Evolutionary conservation across 371 early-diverging fungal species (phyloP), one percentile per base, ranked within the genome.

Genomic region (Lichtheimia hyalospora): DNA sequence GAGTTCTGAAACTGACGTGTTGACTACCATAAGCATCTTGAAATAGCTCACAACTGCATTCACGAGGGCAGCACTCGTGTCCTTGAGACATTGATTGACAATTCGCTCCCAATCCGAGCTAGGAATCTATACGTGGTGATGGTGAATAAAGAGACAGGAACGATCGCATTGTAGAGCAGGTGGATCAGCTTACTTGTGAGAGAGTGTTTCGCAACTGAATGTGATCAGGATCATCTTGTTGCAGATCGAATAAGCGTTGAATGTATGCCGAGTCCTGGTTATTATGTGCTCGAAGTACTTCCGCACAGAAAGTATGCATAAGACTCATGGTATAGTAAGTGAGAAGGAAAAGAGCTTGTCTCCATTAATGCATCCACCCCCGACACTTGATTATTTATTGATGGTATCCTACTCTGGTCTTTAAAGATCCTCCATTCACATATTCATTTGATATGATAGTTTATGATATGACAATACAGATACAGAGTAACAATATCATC

Each of bases 51-150:
- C 12, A 6, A 48, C 49, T 5, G 53, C 43, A 14, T 52, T 41
- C 14, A 25, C 27, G 7, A 60, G 61, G 5, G 61, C 52, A n/a
- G 14, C 23, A 18, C 53, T 53, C n/a, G 52, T 53, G 5, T 68
- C 21, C 53, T 58, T 3, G 62, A 50, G n/a, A 58, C 25, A 25
- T 16, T 16, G 12, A 3, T 39, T 34, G 34, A 39, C 34, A 18
- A 53, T 12, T 16, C 39, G 1, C 16, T 24, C 15, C 16, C 34
- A 53, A 13, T 39, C 34, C 4, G 15, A 8, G 15, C 18, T 18
- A 20, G 39, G 12, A 20, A 53, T 28, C 25, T 53, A 34, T 34
- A 8, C 34, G 7, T 3, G 27, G 6, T 18, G 13, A 13, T 53
- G 53, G 27, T 53, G 25, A 25, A n/a, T 34, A 18, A 15, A 16